These are phyloP conservation scores for Wallacemonas collosoma DNA, from an alignment of 208 protist species.

Conservation along the genomic window DNA sequence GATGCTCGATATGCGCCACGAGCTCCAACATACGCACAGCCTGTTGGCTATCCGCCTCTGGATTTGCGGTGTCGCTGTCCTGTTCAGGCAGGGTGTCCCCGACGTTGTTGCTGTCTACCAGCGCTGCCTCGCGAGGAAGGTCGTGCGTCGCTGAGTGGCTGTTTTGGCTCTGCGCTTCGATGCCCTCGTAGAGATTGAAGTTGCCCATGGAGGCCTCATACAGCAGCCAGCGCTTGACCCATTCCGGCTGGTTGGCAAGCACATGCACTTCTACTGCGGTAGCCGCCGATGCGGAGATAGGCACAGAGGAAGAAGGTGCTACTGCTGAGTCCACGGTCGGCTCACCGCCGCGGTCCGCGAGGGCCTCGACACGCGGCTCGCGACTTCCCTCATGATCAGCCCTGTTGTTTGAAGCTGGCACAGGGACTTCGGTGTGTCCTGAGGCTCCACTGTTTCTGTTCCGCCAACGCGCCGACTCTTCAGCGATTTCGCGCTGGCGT, in stretches of 20 bases:
- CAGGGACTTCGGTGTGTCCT: neutral
- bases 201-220: slow-evolving; percentile 91
- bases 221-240: slow-evolving; percentile 81
- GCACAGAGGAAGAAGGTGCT: neutral
- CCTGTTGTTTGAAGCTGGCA: neutral
- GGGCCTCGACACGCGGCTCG: no score
- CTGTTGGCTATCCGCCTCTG: slow-evolving; percentile 3
- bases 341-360: no score
- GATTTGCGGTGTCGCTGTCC: neutral
- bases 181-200: slow-evolving; percentile 50
- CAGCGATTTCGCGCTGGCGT: slow-evolving; percentile 4
- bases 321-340: no score
- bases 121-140: no score
- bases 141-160: neutral
- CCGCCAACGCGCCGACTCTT: slow-evolving; percentile 11
- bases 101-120: no score
- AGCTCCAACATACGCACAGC: slow-evolving; percentile 26
- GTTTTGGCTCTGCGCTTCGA: slow-evolving; percentile 4
- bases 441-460: neutral
- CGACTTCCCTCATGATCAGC: neutral
- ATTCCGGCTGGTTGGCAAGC: slow-evolving; percentile 48
- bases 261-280: slow-evolving; percentile 3
- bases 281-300: neutral
- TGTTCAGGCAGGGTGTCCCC: neutral
- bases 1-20: slow-evolving; percentile 32